A percentile compares a stretch with the other conserved stretches of the same genome.
phyloP scores from a whole-genome alignment of 805 yeast genomes.

The Saccharomycopsis sp. region DNA sequence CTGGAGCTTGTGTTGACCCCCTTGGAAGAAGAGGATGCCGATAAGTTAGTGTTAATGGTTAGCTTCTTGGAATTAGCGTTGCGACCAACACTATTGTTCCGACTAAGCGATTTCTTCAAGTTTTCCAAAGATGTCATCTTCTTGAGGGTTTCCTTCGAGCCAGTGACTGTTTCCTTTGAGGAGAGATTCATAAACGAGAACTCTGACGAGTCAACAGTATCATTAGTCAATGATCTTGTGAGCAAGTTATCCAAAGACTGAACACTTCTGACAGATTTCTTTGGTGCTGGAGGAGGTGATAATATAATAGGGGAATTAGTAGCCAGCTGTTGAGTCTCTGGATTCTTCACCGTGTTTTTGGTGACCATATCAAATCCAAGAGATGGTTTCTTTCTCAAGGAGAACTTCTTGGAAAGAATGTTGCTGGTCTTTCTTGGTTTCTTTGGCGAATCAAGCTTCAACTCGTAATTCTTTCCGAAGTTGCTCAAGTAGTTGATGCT shows the following conservation, averaged over 20 bases:
- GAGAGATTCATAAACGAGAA: slow-evolving; percentile 4
- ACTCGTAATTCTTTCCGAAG: slow-evolving; percentile 16
- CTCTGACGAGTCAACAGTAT: neutral
- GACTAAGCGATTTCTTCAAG: slow-evolving; percentile 8
- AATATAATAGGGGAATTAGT: no score
- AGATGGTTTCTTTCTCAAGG: slow-evolving; percentile 10
- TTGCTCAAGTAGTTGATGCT: slow-evolving; percentile 6
- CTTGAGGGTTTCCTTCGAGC: slow-evolving; percentile 7
- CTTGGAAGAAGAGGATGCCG: neutral
- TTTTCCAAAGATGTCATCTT: slow-evolving; percentile 9
- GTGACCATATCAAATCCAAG: slow-evolving; percentile 18
- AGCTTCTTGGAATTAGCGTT: slow-evolving; percentile 3
- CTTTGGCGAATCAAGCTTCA: slow-evolving; percentile 9
- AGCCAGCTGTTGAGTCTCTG: neutral
- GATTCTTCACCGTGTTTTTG: neutral
- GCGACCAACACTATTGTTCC: slow-evolving; percentile 1
- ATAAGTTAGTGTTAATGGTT: neutral
- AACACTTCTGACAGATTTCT: slow-evolving; percentile 1
- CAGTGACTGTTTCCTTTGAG: slow-evolving; percentile 13
- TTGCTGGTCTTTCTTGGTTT: slow-evolving; percentile 5
- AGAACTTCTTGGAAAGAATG: slow-evolving; percentile 4
- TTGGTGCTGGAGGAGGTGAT: neutral
- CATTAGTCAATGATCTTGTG: neutral
- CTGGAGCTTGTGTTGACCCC: neutral
- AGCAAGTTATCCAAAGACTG: neutral